Conservation (phyloP, 768 basidiomycete genomes). For the Auricularia heimuer region DNA sequence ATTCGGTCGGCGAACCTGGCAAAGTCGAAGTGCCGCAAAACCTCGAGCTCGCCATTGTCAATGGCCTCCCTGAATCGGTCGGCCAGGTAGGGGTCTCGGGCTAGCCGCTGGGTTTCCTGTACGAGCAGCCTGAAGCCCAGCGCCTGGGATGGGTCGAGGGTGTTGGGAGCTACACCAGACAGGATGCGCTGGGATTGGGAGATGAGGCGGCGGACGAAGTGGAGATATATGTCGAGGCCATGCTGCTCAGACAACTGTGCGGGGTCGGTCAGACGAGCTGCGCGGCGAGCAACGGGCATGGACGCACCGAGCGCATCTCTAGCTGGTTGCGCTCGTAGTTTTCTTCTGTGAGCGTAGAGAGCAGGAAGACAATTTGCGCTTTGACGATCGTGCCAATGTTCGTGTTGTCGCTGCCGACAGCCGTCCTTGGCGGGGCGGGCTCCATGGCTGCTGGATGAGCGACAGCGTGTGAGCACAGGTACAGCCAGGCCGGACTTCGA, state of each 20-base stretch:
- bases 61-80: conserved; percentile 86
- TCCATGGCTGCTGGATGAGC: neutral
- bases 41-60: conserved; percentile 78
- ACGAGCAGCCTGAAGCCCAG: conserved; percentile 77
- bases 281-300: conserved; percentile 3
- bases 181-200: conserved; percentile 73
- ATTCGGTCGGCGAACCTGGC: conserved; percentile 74
- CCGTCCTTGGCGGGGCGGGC: neutral
- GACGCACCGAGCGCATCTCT: conserved; percentile 81
- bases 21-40: conserved; percentile 77
- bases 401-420: conserved; percentile 27
- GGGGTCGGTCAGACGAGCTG: conserved; percentile 8
- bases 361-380: conserved; percentile 94
- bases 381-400: conserved; percentile 82
- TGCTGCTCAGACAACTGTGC: conserved; percentile 89
- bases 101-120: conserved; percentile 81
- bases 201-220: conserved; percentile 94
- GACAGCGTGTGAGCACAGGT: neutral
- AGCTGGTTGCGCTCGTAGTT: conserved; percentile 90
- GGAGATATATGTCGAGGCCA: conserved; percentile 92
- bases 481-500: neutral
- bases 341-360: conserved; percentile 93
- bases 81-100: conserved; percentile 82
- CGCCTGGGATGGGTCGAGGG: conserved; percentile 65
- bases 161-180: conserved; percentile 46